A percentile compares a stretch with the other conserved stretches of the same genome.
These are phyloP conservation scores for Maudiozyma turicensis DNA, from an alignment of 805 yeast genomes.

Conservation along the genomic window DNA sequence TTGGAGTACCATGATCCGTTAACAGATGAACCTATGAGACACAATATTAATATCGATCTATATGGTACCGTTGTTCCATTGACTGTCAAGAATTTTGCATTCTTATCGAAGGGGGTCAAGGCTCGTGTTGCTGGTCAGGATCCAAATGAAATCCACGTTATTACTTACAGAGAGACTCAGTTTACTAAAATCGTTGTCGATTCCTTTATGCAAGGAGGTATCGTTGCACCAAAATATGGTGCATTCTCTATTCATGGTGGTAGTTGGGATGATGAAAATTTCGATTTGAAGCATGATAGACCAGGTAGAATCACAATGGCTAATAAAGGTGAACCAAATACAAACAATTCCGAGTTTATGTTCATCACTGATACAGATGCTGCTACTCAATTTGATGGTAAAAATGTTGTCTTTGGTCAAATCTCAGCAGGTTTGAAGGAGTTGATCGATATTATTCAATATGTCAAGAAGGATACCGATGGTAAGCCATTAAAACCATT, in stretches of 20 bases:
- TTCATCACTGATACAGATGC: conserved; percentile 47
- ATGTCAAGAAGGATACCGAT: conserved; percentile 35
- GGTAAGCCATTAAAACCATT: conserved; percentile 17
- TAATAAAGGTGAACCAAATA: conserved; percentile 49
- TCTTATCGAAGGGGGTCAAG: conserved; percentile 37
- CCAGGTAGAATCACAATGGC: conserved; percentile 67
- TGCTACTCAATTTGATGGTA: conserved; percentile 43
- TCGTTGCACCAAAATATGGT: conserved; percentile 68
- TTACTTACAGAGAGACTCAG: conserved; percentile 45
- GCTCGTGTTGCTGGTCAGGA: conserved; percentile 25
- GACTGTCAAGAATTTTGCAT: conserved; percentile 51
- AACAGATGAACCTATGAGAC: conserved; percentile 9
- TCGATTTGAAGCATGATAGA: conserved; percentile 52
- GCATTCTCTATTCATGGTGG: conserved; percentile 75
- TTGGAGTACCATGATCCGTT: conserved; percentile 19
- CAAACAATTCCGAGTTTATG: conserved; percentile 64
- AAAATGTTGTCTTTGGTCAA: conserved; percentile 73
- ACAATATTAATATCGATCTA: conserved; percentile 43
- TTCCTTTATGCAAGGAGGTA: conserved; percentile 87
- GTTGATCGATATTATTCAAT: conserved; percentile 50
- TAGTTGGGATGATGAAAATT: conserved; percentile 70
- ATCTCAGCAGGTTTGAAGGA: conserved; percentile 53
- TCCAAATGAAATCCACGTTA: conserved; percentile 12
- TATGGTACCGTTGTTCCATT: conserved; percentile 58
- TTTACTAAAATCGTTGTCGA: conserved; percentile 68